Base-by-base conservation (phyloP, 257 asterid species). In the Petunia axillaris region DNA sequence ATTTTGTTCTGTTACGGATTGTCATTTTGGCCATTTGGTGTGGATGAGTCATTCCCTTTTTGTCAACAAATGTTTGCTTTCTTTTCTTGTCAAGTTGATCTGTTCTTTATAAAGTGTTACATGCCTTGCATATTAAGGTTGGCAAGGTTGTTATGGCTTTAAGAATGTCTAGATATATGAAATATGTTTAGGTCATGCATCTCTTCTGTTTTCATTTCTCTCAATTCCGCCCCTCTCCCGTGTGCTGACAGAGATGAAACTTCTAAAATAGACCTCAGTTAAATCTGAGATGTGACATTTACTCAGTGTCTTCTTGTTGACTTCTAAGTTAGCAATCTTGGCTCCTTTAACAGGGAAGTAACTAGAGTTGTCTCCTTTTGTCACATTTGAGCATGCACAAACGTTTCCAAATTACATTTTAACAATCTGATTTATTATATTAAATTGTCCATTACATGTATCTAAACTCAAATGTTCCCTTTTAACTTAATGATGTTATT, bases 181-280 rank as follows among this genome's bases (percentile, higher is more conserved):
- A 70, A 4, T 25, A 48, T 71, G 60, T 71, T 25, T 46, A 25
- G 59, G 43, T 48, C 50, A 48, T 35, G 59, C 77, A 71, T 71
- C 60, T 71, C 44, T 2, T 71, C 35, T 71, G 44, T 46, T 48
- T 70, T 46, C 58, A 48, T 71, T 10, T 48, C 6, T 71, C 59
- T 46, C 2, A 10, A 10, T 38, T 48, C 77, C 10, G 36, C 25
- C 25, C 25, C 25, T 25, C 25, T 25, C 25, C 25, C 25, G 11
- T 5, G 44, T 10, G 25, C 16, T 71, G 13, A 71, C 2, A 52
- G 57, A 52, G 15, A 15, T 52, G 3, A 52, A 10, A 48, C 50
- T 71, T 71, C 35, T 4, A 43, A 71, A 25, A 25, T 71, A 48
- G 10, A 48, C 11, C 59, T 70, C 5, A 11, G n/a, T 2, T 46